Conservation (phyloP, 2,329 filamentous ascomycete genomes). For the Diaporthe helianthi region DNA sequence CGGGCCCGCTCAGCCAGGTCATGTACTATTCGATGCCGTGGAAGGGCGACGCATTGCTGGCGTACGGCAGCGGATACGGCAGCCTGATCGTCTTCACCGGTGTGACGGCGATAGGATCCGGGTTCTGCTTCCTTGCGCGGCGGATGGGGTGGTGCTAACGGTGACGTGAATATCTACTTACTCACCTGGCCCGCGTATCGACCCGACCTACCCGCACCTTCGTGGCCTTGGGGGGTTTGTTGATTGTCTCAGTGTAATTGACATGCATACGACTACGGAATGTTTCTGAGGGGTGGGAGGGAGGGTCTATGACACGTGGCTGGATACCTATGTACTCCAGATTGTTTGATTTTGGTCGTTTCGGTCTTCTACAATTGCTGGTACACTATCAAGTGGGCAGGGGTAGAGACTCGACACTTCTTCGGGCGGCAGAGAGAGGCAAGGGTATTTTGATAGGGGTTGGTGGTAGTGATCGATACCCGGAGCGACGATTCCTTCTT, state of each 20-base stretch:
- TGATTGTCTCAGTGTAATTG: constrained; percentile 4
- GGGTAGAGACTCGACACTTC: not conserved
- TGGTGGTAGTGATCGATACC: constrained; percentile 26
- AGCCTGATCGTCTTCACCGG: constrained; percentile 64
- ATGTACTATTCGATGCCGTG: constrained; percentile 56
- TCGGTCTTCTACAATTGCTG: not conserved
- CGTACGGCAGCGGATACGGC: constrained; percentile 60
- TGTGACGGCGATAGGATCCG: constrained; percentile 56
- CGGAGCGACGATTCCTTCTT: constrained; percentile 3
- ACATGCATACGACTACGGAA: constrained; percentile 5
- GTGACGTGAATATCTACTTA: not conserved
- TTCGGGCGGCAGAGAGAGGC: not conserved
- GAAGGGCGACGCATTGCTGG: constrained; percentile 48
- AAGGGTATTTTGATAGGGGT: not conserved
- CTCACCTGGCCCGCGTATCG: not conserved
- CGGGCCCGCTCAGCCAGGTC: constrained; percentile 62
- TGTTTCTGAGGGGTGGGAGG: not conserved
- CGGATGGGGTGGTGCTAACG: constrained; percentile 44
- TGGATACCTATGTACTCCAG: not conserved
- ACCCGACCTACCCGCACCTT: not conserved
- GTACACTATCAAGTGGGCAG: not conserved
- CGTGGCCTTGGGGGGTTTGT: not conserved
- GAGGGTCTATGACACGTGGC: not conserved
- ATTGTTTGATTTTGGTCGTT: not conserved
- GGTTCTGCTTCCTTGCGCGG: constrained; percentile 52